A percentile compares a stretch with the other conserved stretches of the same genome.
Evolutionary conservation across 495 filamentous ascomycete species (phyloP).

Genomic region (Daldinia childiae): DNA sequence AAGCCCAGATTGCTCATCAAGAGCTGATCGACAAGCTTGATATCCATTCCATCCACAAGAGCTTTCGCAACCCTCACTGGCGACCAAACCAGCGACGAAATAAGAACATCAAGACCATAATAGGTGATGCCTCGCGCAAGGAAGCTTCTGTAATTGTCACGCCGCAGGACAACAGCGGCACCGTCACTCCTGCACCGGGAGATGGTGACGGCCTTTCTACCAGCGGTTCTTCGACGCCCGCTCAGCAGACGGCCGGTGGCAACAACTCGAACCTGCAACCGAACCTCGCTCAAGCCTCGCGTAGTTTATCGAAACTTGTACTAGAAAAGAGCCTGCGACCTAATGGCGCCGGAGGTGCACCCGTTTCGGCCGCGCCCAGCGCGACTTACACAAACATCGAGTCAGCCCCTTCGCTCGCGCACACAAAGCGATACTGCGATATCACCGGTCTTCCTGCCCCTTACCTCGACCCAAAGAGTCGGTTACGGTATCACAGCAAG

Average conservation of each 20-base stretch:
- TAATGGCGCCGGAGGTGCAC: slow-evolving; percentile 40
- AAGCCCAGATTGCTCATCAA: slow-evolving; percentile 61
- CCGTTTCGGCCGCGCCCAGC: slow-evolving; percentile 64
- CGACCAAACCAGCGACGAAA: slow-evolving; percentile 92
- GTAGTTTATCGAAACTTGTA: slow-evolving; percentile 84
- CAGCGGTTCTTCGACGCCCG: slow-evolving; percentile 68
- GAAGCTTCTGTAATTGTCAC: slow-evolving; percentile 81
- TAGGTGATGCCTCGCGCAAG: slow-evolving; percentile 87
- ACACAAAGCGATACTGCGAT: slow-evolving; percentile 88
- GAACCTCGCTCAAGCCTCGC: slow-evolving; percentile 84
- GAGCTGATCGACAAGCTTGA: slow-evolving; percentile 85
- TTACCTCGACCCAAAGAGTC: slow-evolving; percentile 93
- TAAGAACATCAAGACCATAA: slow-evolving; percentile 96
- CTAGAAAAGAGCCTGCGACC: slow-evolving; percentile 70
- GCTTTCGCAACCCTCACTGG: slow-evolving; percentile 89
- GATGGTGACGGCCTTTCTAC: slow-evolving; percentile 63
- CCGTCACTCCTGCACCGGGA: slow-evolving; percentile 71
- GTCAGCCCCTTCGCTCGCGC: slow-evolving; percentile 82
- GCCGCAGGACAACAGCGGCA: slow-evolving; percentile 78
- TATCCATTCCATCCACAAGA: slow-evolving; percentile 80
- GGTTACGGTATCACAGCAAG: slow-evolving; percentile 85
- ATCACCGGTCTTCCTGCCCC: slow-evolving; percentile 87
- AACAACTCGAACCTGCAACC: slow-evolving; percentile 56
- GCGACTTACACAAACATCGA: slow-evolving; percentile 97
- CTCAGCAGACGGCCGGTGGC: slow-evolving; percentile 52